Evolutionary conservation across 306 rosid genomes (phyloP).

Genomic region (Cucurbita ficifolia): DNA sequence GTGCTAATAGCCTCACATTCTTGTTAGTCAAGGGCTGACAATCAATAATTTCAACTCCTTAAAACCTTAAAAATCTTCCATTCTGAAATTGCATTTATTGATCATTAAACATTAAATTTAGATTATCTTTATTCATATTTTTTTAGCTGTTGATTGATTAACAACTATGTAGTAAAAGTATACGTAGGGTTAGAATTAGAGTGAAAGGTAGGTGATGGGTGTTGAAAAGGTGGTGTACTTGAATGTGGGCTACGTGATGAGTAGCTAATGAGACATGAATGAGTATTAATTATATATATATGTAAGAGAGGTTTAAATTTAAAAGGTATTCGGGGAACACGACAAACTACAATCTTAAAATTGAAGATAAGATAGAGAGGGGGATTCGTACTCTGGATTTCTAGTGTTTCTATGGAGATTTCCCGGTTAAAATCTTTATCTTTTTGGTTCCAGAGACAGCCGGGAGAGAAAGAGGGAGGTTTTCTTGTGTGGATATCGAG

Average conservation of each 20-base stretch:
- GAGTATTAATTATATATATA: too few species aligned
- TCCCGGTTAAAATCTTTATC: neutral
- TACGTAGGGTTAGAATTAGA: neutral
- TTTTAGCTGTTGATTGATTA: too few species aligned
- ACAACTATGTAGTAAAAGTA: neutral
- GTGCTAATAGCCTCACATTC: too few species aligned
- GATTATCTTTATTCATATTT: too few species aligned
- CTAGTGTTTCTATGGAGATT: neutral
- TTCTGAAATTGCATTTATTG: too few species aligned
- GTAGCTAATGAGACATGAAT: neutral
- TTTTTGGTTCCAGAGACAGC: neutral
- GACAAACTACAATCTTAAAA: neutral
- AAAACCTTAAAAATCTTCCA: too few species aligned
- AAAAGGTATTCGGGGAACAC: neutral
- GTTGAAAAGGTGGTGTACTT: neutral
- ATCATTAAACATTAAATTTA: too few species aligned
- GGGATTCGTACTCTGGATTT: neutral
- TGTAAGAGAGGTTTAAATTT: neutral
- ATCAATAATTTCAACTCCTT: too few species aligned
- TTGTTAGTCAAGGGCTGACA: too few species aligned
- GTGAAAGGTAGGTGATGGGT: neutral
- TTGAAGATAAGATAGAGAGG: neutral
- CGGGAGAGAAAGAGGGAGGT: neutral
- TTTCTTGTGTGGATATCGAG: neutral
- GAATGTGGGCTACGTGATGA: slow-evolving; percentile 1